phyloP scores from a whole-genome alignment of 805 yeast genomes.

The Cyberlindnera nakhonratchasimensis region DNA sequence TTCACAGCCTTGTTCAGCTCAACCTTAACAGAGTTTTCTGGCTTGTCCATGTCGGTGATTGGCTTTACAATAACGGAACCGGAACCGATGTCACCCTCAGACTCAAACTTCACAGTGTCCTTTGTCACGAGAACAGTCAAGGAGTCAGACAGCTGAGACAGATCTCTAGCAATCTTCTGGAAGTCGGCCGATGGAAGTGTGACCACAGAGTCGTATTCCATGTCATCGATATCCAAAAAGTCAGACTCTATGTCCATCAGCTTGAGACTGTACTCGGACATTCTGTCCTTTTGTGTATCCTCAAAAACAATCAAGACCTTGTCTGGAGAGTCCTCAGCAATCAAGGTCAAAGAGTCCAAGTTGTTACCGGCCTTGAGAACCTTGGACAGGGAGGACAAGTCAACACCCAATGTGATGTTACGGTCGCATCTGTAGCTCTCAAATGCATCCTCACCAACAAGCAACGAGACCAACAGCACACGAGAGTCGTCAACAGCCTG shows the following conservation, averaged over 20 bases:
- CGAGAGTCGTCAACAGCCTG: constrained; percentile 98
- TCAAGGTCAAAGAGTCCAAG: constrained; percentile 80
- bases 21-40: constrained; percentile 71
- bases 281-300: constrained; percentile 85
- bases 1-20: constrained; percentile 84
- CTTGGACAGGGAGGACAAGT: constrained; percentile 81
- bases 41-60: constrained; percentile 71
- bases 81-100: constrained; percentile 89
- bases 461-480: constrained; percentile 83
- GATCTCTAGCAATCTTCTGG: constrained; percentile 84
- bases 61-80: constrained; percentile 89
- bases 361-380: constrained; percentile 89
- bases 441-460: constrained; percentile 86
- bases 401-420: constrained; percentile 87
- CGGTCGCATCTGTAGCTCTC: constrained; percentile 93
- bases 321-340: constrained; percentile 88
- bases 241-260: constrained; percentile 97
- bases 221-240: constrained; percentile 87
- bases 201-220: constrained; percentile 83
- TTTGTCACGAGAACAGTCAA: constrained; percentile 82
- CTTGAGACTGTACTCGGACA: constrained; percentile 86
- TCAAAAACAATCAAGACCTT: constrained; percentile 79
- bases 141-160: constrained; percentile 83
- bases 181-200: constrained; percentile 87
- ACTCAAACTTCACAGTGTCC: constrained; percentile 83